Percentiles rank a stretch among this genome's conserved stretches.
Evolutionary conservation across 306 rosid genomes (phyloP).

Genomic region (Inga laurina): DNA sequence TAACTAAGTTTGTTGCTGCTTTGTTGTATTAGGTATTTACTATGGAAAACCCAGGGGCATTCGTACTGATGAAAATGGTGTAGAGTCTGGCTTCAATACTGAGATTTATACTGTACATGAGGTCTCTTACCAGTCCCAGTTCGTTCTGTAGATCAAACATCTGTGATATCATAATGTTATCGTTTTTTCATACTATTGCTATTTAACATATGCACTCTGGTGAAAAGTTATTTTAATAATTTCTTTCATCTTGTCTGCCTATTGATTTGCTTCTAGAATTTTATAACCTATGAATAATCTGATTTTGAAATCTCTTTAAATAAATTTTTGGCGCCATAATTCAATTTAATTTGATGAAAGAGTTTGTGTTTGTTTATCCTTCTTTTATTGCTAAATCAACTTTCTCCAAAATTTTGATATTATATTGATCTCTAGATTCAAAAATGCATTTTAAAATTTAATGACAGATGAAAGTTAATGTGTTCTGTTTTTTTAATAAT

Average conservation of each 20-base stretch:
- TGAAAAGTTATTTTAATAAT: background rate
- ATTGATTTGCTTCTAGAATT: background rate
- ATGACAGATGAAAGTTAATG: too few relatives aligned
- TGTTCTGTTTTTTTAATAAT: too few relatives aligned
- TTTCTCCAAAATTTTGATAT: background rate
- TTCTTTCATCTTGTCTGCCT: background rate
- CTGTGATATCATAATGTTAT: background rate
- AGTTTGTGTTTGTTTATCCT: background rate
- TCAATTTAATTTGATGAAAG: background rate
- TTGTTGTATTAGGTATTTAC: conserved; percentile 69
- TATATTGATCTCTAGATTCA: too few relatives aligned
- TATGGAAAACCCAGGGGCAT: conserved; percentile 93
- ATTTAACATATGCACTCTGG: background rate
- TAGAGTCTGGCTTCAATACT: conserved; percentile 83
- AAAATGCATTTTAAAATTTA: too few relatives aligned
- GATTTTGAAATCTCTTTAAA: background rate
- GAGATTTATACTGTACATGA: conserved; percentile 75
- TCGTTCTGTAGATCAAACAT: conserved; percentile 12
- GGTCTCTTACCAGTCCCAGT: conserved; percentile 46
- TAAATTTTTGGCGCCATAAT: background rate
- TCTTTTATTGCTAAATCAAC: background rate
- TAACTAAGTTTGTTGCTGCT: conserved; percentile 12
- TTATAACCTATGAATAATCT: background rate
- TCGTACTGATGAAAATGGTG: conserved; percentile 66
- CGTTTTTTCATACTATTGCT: background rate